phyloP scores from a whole-genome alignment of 805 yeast genomes.

The Starmerella khaoyaiensis region DNA sequence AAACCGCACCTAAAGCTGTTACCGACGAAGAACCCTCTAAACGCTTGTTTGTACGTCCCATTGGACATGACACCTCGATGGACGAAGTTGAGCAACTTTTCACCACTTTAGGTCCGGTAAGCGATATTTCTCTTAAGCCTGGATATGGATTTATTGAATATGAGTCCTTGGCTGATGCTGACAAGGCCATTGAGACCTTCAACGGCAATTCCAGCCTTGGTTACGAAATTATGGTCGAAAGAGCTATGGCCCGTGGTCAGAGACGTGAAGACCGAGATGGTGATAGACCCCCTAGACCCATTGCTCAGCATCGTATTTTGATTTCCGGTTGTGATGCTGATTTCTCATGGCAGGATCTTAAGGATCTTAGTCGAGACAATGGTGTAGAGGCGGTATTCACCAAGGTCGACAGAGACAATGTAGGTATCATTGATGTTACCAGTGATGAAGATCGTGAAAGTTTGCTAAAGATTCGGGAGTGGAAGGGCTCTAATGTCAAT shows the following conservation, averaged over 20 bases:
- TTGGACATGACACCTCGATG: constrained; percentile 17
- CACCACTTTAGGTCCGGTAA: constrained; percentile 38
- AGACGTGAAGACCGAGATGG: constrained; percentile 20
- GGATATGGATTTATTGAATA: constrained; percentile 62
- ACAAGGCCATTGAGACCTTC: constrained; percentile 44
- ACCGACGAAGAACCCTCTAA: constrained; percentile 7
- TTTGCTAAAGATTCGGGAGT: constrained; percentile 74
- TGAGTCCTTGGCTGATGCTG: constrained; percentile 44
- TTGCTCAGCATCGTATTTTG: constrained; percentile 21
- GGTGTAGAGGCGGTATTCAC: constrained; percentile 31
- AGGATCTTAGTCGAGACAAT: constrained; percentile 52
- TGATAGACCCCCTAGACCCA: constrained; percentile 17
- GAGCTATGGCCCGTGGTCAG: constrained; percentile 26
- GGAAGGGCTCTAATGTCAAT: constrained; percentile 50
- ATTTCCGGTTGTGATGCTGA: constrained; percentile 15
- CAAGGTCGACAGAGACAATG: constrained; percentile 28
- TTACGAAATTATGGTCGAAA: constrained; percentile 26
- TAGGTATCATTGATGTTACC: constrained; percentile 73
- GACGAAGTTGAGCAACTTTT: constrained; percentile 40
- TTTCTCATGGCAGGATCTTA: constrained; percentile 46
- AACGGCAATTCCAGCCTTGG: constrained; percentile 32
- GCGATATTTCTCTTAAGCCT: constrained; percentile 43
- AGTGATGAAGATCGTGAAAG: constrained; percentile 81
- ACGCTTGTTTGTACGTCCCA: constrained; percentile 23
- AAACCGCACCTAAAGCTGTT: constrained; percentile 2